Percentiles rank a stretch among this genome's conserved stretches.
These are phyloP conservation scores for Condylostoma magnum DNA, from an alignment of 169 alveolate genomes.

Conservation along the genomic window DNA sequence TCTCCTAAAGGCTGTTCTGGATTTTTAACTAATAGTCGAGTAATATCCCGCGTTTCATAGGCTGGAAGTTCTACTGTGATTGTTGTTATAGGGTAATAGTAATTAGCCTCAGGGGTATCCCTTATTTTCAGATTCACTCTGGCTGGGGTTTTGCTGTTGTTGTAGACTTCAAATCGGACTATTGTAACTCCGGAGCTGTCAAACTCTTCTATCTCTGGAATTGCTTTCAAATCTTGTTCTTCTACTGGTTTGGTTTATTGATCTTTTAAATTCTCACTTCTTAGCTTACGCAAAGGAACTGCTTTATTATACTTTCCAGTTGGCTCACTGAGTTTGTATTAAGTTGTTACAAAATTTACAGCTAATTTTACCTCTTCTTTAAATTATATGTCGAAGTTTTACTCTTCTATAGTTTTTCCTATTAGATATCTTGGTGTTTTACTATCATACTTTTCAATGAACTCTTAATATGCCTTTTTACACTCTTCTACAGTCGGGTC, in stretches of 20 bases:
- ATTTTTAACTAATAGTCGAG: neutral
- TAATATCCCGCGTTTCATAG: neutral
- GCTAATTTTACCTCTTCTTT: neutral
- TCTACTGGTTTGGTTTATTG: no score
- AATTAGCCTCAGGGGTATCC: neutral
- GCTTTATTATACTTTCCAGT: constrained; percentile 5
- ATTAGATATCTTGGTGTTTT: neutral
- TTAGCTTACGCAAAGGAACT: neutral
- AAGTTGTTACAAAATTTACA: neutral
- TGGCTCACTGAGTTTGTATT: constrained; percentile 18
- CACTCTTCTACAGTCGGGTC: neutral
- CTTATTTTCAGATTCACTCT: neutral
- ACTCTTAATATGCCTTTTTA: no score
- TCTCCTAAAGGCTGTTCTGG: constrained; percentile 6
- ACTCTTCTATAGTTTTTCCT: neutral
- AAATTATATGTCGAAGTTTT: neutral
- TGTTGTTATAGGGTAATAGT: neutral
- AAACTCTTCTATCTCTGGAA: no score
- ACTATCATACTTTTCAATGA: neutral
- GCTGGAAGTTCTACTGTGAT: neutral
- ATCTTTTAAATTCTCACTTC: no score
- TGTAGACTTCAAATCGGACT: constrained; percentile 11
- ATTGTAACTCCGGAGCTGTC: no score
- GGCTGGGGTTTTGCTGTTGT: neutral
- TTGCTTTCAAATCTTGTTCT: no score